Percentiles rank a stretch among this genome's conserved stretches.
phyloP scores from a whole-genome alignment of 495 filamentous ascomycete species.

The Hypoxylon lienhwacheense region DNA sequence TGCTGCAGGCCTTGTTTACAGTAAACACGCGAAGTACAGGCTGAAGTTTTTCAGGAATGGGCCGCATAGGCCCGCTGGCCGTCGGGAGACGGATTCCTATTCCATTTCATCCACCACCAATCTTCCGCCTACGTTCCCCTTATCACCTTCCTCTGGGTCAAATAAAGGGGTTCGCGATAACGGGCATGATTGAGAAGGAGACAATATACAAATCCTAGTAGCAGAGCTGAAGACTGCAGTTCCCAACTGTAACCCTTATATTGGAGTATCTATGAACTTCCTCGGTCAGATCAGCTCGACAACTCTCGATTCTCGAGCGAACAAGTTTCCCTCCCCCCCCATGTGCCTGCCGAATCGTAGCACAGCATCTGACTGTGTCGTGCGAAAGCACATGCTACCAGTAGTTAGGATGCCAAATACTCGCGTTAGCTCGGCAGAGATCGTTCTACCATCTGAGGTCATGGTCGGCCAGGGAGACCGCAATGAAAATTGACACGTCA shows the following conservation, averaged over 20 bases:
- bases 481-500: constrained; percentile 35
- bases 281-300: constrained; percentile 12
- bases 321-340: constrained; percentile 10
- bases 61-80: constrained; percentile 17
- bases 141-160: constrained; percentile 1
- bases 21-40: constrained; percentile 23
- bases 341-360: constrained; percentile 30
- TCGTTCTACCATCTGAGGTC: constrained; percentile 32
- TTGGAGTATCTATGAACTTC: constrained; percentile 9
- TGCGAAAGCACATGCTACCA: constrained; percentile 25
- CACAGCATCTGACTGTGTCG: constrained; percentile 35
- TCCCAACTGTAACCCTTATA: constrained; percentile 11
- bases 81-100: constrained; percentile 17
- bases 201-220: constrained; percentile 7
- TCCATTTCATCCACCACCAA: constrained; percentile 8
- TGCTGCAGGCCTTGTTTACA: constrained; percentile 32
- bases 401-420: constrained; percentile 25
- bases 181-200: constrained; percentile 8
- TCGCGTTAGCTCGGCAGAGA: constrained; percentile 34
- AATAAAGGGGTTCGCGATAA: constrained; percentile 15
- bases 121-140: constrained; percentile 1
- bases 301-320: constrained; percentile 18
- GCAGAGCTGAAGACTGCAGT: background rate
- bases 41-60: constrained; percentile 17
- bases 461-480: constrained; percentile 24